Evolutionary conservation across 2,329 filamentous ascomycete genomes (phyloP).

Genomic region (Lasiodiplodia theobromae): DNA sequence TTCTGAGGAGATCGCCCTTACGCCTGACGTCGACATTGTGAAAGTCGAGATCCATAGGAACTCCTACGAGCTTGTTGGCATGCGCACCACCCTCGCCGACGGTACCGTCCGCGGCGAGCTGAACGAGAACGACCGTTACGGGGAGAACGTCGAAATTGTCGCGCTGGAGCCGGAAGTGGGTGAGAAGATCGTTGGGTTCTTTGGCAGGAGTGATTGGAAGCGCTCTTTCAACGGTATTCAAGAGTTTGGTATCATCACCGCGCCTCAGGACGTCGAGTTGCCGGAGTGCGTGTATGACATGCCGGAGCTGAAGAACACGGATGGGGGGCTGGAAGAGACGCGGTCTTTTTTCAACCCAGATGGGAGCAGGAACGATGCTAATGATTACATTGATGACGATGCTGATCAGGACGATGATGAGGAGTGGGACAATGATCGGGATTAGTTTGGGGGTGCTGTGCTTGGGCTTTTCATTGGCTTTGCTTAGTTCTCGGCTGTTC

Average conservation of each 20-base stretch:
- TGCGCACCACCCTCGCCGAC: constrained; percentile 42
- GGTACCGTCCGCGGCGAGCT: constrained; percentile 42
- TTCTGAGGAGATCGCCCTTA: constrained; percentile 40
- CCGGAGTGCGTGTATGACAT: constrained; percentile 53
- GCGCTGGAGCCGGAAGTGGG: constrained; percentile 41
- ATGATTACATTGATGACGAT: neutral
- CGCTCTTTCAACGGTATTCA: constrained; percentile 36
- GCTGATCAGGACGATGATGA: neutral
- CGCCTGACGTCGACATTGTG: constrained; percentile 36
- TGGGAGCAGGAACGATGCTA: neutral
- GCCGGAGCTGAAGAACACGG: constrained; percentile 51
- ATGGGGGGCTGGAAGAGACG: neutral
- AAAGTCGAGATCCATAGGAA: constrained; percentile 41
- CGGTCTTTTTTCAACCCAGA: neutral
- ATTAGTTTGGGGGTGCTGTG: neutral
- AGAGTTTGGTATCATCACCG: constrained; percentile 59
- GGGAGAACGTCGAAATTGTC: constrained; percentile 32
- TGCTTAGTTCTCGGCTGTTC: no score
- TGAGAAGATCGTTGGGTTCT: constrained; percentile 57
- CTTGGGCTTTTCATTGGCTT: neutral
- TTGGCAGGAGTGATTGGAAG: constrained; percentile 45
- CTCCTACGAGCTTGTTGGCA: constrained; percentile 36
- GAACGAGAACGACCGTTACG: constrained; percentile 32
- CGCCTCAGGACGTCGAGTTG: constrained; percentile 48
- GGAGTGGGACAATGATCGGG: neutral